phyloP scores from a whole-genome alignment of 73 alveolate species.

The Paramecium sexaurelia region DNA sequence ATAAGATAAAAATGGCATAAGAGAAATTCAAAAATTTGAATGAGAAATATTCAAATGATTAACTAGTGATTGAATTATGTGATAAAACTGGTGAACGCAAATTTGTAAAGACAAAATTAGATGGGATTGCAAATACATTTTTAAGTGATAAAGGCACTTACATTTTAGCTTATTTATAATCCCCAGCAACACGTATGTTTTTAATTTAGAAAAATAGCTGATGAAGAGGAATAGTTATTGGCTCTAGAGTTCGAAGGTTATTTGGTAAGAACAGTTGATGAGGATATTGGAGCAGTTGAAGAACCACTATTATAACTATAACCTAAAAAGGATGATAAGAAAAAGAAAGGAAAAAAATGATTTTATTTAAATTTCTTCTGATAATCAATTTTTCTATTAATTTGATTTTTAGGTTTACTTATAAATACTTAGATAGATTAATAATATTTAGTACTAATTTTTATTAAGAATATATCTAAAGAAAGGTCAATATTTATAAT shows the following conservation, averaged over 20 bases:
- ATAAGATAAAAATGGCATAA: constrained; percentile 11
- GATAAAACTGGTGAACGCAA: constrained; percentile 67
- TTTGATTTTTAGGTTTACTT: too few relatives aligned
- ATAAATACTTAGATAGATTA: too few relatives aligned
- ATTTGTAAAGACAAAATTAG: constrained; percentile 64
- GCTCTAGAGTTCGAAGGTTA: constrained; percentile 63
- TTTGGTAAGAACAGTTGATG: constrained; percentile 62
- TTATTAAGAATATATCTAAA: too few relatives aligned
- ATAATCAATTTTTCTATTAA: background rate
- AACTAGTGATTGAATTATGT: constrained; percentile 55
- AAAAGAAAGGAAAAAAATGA: constrained; percentile 68
- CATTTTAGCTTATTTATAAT: constrained; percentile 44
- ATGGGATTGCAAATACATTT: constrained; percentile 59
- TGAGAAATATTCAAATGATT: constrained; percentile 51
- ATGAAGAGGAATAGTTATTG: constrained; percentile 60
- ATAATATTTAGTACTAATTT: too few relatives aligned
- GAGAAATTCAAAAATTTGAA: constrained; percentile 50
- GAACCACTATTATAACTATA: constrained; percentile 53
- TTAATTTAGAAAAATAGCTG: background rate
- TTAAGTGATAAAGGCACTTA: constrained; percentile 65
- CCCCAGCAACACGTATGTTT: constrained; percentile 40
- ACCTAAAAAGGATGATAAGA: constrained; percentile 63
- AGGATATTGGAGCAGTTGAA: constrained; percentile 69
- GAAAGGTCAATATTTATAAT: too few relatives aligned
- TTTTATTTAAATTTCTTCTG: background rate